phyloP scores from a whole-genome alignment of 108 stramenopile genomes.

The Thalassiosira profunda region DNA sequence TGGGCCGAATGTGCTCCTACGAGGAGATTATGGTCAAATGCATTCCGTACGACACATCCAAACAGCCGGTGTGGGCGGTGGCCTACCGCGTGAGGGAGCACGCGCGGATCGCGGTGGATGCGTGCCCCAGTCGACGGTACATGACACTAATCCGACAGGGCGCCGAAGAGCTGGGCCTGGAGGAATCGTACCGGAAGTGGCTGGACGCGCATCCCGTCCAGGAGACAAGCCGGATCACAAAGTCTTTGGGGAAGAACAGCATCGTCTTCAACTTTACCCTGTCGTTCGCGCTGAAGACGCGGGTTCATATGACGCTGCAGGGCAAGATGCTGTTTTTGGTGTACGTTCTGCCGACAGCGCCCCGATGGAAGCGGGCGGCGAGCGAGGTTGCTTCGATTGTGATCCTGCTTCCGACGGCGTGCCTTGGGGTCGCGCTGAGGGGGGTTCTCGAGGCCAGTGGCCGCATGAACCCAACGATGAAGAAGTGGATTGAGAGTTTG shows the following conservation, averaged over 20 bases:
- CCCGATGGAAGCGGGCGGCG: not conserved
- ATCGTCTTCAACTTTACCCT: conserved; percentile 27
- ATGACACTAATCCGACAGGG: conserved; percentile 58
- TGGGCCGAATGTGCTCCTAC: conserved; percentile 24
- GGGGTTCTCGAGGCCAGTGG: not conserved
- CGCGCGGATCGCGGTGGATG: conserved; percentile 47
- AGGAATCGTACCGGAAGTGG: conserved; percentile 53
- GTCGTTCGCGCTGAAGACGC: conserved; percentile 9
- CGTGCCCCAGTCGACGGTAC: conserved; percentile 51
- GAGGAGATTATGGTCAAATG: conserved; percentile 52
- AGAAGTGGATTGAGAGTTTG: conserved; percentile 4
- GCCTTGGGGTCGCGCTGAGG: conserved; percentile 20
- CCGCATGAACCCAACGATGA: conserved; percentile 7
- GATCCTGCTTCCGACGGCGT: conserved; percentile 38
- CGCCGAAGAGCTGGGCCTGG: conserved; percentile 50
- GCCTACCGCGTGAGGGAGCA: conserved; percentile 48
- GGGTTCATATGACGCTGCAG: conserved; percentile 22
- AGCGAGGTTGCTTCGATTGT: conserved; percentile 13
- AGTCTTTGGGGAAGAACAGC: conserved; percentile 33
- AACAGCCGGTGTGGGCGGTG: conserved; percentile 49
- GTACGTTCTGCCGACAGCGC: conserved; percentile 19
- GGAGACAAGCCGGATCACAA: conserved; percentile 17
- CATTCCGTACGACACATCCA: conserved; percentile 27
- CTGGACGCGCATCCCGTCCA: conserved; percentile 50
- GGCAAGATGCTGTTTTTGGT: conserved; percentile 36